phyloP scores from a whole-genome alignment of 495 filamentous ascomycete species.

The Tetracladium setigerum region DNA sequence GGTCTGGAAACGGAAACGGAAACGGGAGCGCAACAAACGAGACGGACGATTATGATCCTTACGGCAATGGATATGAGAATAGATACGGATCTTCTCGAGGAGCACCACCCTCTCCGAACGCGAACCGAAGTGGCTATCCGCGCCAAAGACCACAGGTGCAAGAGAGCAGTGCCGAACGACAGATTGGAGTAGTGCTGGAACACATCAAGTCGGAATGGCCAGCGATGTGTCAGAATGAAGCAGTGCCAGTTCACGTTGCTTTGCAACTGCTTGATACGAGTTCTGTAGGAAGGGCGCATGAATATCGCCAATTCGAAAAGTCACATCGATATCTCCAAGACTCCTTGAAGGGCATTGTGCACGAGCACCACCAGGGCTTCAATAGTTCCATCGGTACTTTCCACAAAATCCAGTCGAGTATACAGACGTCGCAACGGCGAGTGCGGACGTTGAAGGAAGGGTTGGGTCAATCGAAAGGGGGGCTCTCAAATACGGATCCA shows the following conservation, averaged over 20 bases:
- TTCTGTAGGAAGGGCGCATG: conserved; percentile 82
- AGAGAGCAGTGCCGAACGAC: conserved; percentile 20
- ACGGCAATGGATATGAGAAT: conserved; percentile 13
- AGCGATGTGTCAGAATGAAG: conserved; percentile 79
- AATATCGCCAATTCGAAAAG: conserved; percentile 73
- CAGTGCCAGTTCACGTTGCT: conserved; percentile 86
- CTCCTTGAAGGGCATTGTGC: conserved; percentile 90
- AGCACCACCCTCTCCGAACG: conserved; percentile 8
- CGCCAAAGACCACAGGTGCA: conserved; percentile 1
- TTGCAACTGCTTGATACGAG: conserved; percentile 89
- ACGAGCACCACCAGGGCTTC: conserved; percentile 98
- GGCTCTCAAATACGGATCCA: conserved; percentile 78
- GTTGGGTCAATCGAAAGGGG: conserved; percentile 71
- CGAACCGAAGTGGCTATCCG: background rate
- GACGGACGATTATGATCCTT: conserved; percentile 21
- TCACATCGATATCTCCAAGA: conserved; percentile 80
- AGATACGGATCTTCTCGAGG: conserved; percentile 15
- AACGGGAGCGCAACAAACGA: conserved; percentile 10
- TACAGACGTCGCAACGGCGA: conserved; percentile 78
- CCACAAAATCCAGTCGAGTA: conserved; percentile 94
- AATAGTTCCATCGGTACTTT: conserved; percentile 98
- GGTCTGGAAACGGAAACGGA: background rate
- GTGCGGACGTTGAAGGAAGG: conserved; percentile 77
- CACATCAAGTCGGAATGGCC: conserved; percentile 80
- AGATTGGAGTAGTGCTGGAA: conserved; percentile 20